These are phyloP conservation scores for Trichoderma gracile DNA, from an alignment of 2,329 filamentous ascomycete genomes.

Conservation along the genomic window DNA sequence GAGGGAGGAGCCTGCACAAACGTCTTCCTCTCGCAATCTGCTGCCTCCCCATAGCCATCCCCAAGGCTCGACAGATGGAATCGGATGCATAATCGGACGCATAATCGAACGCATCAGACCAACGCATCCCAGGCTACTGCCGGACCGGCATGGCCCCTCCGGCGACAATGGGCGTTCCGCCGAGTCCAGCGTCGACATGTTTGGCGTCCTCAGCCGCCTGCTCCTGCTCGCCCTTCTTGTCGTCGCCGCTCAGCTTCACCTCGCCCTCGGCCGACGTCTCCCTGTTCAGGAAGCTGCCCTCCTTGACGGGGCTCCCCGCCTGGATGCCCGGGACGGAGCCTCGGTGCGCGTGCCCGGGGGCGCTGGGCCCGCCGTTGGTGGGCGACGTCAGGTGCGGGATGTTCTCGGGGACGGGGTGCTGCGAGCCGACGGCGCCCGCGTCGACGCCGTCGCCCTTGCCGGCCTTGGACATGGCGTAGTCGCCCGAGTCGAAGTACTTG, in stretches of 20 bases:
- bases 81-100: not conserved
- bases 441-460: slow-evolving; percentile 94
- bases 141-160: slow-evolving; percentile 21
- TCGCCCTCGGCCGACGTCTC: slow-evolving; percentile 70
- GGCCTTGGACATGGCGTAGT: slow-evolving; percentile 95
- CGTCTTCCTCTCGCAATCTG: not conserved
- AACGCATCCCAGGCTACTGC: slow-evolving; percentile 4
- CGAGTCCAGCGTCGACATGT: slow-evolving; percentile 14
- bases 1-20: not conserved
- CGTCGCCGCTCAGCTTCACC: slow-evolving; percentile 6
- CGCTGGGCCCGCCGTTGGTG: slow-evolving; percentile 42
- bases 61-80: not conserved
- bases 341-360: slow-evolving; percentile 44
- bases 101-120: not conserved
- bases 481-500: slow-evolving; percentile 97
- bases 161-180: slow-evolving; percentile 7
- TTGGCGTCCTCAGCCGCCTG: not conserved
- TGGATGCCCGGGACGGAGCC: slow-evolving; percentile 52
- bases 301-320: slow-evolving; percentile 82
- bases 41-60: not conserved
- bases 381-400: slow-evolving; percentile 85
- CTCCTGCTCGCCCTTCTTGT: slow-evolving; percentile 7
- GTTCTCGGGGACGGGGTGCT: slow-evolving; percentile 93
- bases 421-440: slow-evolving; percentile 87
- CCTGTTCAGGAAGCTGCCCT: slow-evolving; percentile 81